phyloP scores from a whole-genome alignment of 2,329 filamentous ascomycete species.

The Alternaria dauci region DNA sequence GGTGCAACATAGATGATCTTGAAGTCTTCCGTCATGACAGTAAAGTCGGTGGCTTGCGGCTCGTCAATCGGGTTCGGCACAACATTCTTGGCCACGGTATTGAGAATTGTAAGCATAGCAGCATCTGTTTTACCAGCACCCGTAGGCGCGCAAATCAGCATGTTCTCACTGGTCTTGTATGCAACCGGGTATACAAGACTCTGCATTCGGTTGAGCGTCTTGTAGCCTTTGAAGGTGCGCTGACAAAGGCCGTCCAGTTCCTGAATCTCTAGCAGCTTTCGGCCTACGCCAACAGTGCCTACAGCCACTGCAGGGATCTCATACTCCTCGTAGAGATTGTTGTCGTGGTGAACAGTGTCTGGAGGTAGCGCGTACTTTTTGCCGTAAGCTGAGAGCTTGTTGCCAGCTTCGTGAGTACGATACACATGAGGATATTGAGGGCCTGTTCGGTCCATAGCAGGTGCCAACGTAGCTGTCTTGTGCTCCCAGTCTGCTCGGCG shows the following conservation, averaged over 20 bases:
- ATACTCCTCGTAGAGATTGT: constrained; percentile 88
- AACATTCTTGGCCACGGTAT: constrained; percentile 86
- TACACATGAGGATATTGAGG: constrained; percentile 94
- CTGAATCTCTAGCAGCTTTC: constrained; percentile 78
- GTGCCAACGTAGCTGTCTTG: constrained; percentile 76
- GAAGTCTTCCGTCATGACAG: constrained; percentile 85
- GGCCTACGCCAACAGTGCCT: constrained; percentile 74
- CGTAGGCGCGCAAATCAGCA: constrained; percentile 97
- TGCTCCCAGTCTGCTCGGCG: constrained; percentile 80
- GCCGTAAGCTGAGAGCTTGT: constrained; percentile 80
- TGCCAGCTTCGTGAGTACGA: constrained; percentile 81
- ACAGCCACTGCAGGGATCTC: constrained; percentile 83
- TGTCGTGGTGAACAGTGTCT: constrained; percentile 75
- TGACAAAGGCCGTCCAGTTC: constrained; percentile 89
- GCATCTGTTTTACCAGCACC: constrained; percentile 99
- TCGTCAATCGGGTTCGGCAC: constrained; percentile 81
- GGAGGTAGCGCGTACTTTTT: constrained; percentile 82
- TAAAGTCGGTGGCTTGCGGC: constrained; percentile 77
- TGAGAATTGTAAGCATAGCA: constrained; percentile 94
- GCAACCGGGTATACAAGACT: constrained; percentile 94
- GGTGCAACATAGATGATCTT: constrained; percentile 99
- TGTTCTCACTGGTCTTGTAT: constrained; percentile 96
- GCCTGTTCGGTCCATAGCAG: constrained; percentile 74
- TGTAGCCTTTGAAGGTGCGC: constrained; percentile 94
- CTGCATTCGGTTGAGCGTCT: constrained; percentile 95